These are phyloP conservation scores for Starmerella apis DNA, from an alignment of 805 yeast genomes.

Conservation along the genomic window DNA sequence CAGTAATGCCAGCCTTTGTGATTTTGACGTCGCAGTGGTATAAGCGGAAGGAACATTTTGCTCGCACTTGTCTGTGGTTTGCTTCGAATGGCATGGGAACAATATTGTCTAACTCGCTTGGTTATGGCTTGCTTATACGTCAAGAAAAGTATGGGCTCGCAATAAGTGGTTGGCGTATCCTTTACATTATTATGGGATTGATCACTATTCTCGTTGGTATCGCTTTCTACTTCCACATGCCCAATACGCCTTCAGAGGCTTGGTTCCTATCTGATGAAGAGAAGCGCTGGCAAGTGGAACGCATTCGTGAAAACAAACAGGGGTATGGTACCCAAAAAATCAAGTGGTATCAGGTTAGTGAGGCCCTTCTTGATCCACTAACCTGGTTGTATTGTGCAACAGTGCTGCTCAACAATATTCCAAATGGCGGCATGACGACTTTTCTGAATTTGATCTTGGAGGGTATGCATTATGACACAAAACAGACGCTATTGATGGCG, in stretches of 20 bases:
- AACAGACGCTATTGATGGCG: constrained; percentile 34
- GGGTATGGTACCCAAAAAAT: constrained; percentile 49
- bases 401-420: constrained; percentile 37
- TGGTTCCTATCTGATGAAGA: constrained; percentile 36
- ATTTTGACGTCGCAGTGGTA: constrained; percentile 51
- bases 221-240: constrained; percentile 41
- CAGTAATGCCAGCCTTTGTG: constrained; percentile 49
- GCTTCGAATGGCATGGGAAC: constrained; percentile 38
- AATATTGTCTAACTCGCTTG: constrained; percentile 27
- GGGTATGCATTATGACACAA: constrained; percentile 38
- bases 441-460: constrained; percentile 39
- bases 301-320: constrained; percentile 45
- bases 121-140: constrained; percentile 22
- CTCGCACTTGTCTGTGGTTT: constrained; percentile 37
- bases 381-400: constrained; percentile 41
- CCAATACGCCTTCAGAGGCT: constrained; percentile 42
- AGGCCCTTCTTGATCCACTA: constrained; percentile 42
- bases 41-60: constrained; percentile 39
- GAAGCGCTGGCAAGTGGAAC: constrained; percentile 40
- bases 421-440: constrained; percentile 47
- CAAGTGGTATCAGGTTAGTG: constrained; percentile 45
- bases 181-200: constrained; percentile 51
- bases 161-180: constrained; percentile 48
- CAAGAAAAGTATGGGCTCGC: constrained; percentile 12
- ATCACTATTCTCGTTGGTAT: constrained; percentile 46